Evolutionary conservation across 768 basidiomycete genomes (phyloP).

Genomic region (Gyrodon lividus): DNA sequence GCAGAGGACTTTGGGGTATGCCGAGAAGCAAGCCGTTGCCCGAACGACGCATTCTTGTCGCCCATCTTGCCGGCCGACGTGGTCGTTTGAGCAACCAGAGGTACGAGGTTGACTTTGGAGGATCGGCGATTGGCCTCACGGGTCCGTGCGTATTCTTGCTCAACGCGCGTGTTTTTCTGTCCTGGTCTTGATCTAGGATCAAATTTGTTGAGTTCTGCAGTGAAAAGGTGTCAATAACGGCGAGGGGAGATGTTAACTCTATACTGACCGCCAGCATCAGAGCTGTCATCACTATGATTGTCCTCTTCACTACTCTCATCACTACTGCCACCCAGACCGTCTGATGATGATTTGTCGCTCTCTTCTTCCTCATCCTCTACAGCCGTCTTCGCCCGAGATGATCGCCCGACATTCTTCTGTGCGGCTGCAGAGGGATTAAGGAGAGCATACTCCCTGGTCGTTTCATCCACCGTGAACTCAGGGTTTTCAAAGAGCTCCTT

Average conservation of each 20-base stretch:
- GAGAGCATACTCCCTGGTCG: slow-evolving; percentile 82
- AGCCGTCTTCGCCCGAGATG: slow-evolving; percentile 60
- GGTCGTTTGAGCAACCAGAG: slow-evolving; percentile 50
- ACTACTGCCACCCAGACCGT: slow-evolving; percentile 45
- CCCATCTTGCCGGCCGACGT: slow-evolving; percentile 26
- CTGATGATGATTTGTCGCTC: slow-evolving; percentile 66
- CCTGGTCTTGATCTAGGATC: slow-evolving; percentile 56
- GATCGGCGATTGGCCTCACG: slow-evolving; percentile 42
- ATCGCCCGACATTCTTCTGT: slow-evolving; percentile 40
- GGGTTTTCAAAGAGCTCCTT: slow-evolving; percentile 87
- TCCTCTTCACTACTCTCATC: slow-evolving; percentile 47
- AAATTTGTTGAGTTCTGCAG: slow-evolving; percentile 49
- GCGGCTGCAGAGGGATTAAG: slow-evolving; percentile 86
- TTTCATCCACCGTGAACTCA: slow-evolving; percentile 90
- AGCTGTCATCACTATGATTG: slow-evolving; percentile 47
- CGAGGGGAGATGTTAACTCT: slow-evolving; percentile 9
- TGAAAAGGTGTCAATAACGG: slow-evolving; percentile 10
- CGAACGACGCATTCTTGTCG: slow-evolving; percentile 63
- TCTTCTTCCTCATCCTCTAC: slow-evolving; percentile 90
- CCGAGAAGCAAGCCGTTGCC: slow-evolving; percentile 54
- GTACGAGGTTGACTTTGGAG: slow-evolving; percentile 62
- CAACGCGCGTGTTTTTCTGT: slow-evolving; percentile 45
- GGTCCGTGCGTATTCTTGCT: slow-evolving; percentile 45
- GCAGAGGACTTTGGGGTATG: slow-evolving; percentile 10
- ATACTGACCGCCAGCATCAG: slow-evolving; percentile 54